Conservation (phyloP, 768 basidiomycete genomes). For the Rickenella mellea region DNA sequence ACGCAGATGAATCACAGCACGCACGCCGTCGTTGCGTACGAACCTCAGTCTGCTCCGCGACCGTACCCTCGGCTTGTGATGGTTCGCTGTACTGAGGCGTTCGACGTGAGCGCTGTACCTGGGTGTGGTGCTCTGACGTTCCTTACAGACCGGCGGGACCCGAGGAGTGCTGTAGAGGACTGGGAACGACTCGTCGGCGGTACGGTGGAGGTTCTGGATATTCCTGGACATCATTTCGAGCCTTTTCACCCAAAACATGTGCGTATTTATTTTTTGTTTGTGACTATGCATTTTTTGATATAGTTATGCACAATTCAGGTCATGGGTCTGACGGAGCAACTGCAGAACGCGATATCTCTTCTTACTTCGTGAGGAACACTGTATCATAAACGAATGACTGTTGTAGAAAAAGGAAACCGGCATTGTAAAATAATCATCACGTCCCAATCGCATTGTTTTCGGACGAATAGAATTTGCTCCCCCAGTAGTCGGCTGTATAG, state of each 20-base stretch:
- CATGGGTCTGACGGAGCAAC: too few relatives aligned
- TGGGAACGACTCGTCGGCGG: slow-evolving; percentile 39
- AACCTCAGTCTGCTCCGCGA: slow-evolving; percentile 20
- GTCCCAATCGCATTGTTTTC: too few relatives aligned
- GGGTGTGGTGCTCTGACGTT: slow-evolving; percentile 33
- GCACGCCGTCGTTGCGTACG: slow-evolving; percentile 30
- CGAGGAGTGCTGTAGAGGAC: slow-evolving; percentile 20
- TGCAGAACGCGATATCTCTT: too few relatives aligned
- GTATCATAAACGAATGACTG: too few relatives aligned
- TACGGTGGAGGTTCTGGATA: slow-evolving; percentile 35
- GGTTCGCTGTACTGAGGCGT: slow-evolving; percentile 44
- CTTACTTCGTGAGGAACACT: too few relatives aligned
- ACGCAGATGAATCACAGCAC: slow-evolving; percentile 18
- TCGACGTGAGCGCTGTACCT: slow-evolving; percentile 18
- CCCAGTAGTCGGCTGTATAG: too few relatives aligned
- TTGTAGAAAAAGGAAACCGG: too few relatives aligned
- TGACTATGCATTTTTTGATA: too few relatives aligned
- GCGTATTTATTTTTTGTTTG: slow-evolving; percentile 11
- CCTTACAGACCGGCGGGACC: slow-evolving; percentile 38
- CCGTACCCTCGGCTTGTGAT: slow-evolving; percentile 31
- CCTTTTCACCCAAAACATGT: slow-evolving; percentile 46
- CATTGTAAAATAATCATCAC: too few relatives aligned
- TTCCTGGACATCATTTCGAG: slow-evolving; percentile 61
- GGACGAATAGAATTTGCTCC: too few relatives aligned
- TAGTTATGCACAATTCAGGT: too few relatives aligned